phyloP scores from a whole-genome alignment of 2,329 filamentous ascomycete species.

The Anisogramma anomala region DNA sequence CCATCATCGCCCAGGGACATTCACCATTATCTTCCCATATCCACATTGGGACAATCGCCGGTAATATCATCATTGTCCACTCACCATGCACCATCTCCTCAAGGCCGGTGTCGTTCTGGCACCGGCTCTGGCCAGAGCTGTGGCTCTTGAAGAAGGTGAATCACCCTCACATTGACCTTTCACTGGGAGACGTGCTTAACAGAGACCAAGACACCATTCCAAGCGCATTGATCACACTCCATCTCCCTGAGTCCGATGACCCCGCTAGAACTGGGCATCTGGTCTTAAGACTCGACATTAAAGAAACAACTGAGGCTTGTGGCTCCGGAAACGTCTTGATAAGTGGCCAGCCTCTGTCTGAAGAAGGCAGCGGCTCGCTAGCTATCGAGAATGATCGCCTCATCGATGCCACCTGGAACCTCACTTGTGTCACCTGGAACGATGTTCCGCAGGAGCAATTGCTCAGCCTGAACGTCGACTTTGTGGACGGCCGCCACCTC shows the following conservation, averaged over 20 bases:
- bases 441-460: conserved; percentile 31
- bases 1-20: too few relatives aligned
- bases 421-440: conserved; percentile 33
- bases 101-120: conserved; percentile 26
- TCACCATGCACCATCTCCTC: conserved; percentile 25
- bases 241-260: conserved; percentile 15
- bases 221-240: conserved; percentile 19
- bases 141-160: conserved; percentile 16
- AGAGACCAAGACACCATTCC: conserved; percentile 14
- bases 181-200: neutral
- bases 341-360: conserved; percentile 31
- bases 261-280: neutral
- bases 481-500: conserved; percentile 30
- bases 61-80: conserved; percentile 6
- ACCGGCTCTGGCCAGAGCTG: conserved; percentile 25
- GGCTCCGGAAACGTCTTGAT: conserved; percentile 35
- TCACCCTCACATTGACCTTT: neutral
- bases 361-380: conserved; percentile 33
- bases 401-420: conserved; percentile 35
- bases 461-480: conserved; percentile 32
- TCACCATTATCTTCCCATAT: neutral
- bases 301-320: conserved; percentile 34
- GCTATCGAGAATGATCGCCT: conserved; percentile 26
- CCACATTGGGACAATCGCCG: neutral
- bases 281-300: conserved; percentile 31